These are phyloP conservation scores for Zasmidium angulare DNA, from an alignment of 2,329 filamentous ascomycete genomes.

Conservation along the genomic window DNA sequence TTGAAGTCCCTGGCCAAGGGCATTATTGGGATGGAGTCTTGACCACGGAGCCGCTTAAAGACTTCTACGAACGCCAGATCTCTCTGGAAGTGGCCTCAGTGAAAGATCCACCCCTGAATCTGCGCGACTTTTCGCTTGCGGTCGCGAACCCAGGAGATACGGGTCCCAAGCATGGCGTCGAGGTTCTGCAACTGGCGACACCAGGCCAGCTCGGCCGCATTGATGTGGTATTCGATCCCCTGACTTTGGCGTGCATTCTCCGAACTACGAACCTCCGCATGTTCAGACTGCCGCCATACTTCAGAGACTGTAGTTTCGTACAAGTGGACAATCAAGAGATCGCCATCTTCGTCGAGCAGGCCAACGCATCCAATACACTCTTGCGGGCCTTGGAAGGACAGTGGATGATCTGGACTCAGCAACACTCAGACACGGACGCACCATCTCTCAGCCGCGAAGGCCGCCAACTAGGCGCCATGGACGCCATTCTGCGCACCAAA, in stretches of 20 bases:
- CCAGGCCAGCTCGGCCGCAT: conserved; percentile 54
- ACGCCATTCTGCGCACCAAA: conserved; percentile 53
- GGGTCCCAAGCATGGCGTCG: conserved; percentile 52
- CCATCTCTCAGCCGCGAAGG: conserved; percentile 39
- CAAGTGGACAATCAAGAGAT: conserved; percentile 16
- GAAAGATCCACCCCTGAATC: conserved; percentile 23
- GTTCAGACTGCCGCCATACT: conserved; percentile 22
- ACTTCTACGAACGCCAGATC: conserved; percentile 49
- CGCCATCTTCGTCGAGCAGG: not conserved
- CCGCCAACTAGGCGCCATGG: conserved; percentile 53
- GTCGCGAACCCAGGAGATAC: conserved; percentile 55
- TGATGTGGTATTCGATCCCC: conserved; percentile 37
- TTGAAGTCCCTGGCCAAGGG: conserved; percentile 49
- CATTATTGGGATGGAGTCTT: conserved; percentile 59
- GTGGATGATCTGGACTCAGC: no score
- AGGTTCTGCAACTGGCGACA: conserved; percentile 50
- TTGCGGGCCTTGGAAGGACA: no score
- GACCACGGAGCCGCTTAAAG: conserved; percentile 49
- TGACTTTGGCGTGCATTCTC: conserved; percentile 37
- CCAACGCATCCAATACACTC: not conserved
- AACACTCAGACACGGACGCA: no score
- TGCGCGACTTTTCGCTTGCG: conserved; percentile 47
- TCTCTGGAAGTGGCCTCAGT: conserved; percentile 19
- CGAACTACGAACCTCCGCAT: conserved; percentile 44
- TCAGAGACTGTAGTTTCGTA: conserved; percentile 19